Evolutionary conservation across 2,329 filamentous ascomycete species (phyloP), one percentile per base, ranked within the genome.

Genomic region (Xylaria sp.): DNA sequence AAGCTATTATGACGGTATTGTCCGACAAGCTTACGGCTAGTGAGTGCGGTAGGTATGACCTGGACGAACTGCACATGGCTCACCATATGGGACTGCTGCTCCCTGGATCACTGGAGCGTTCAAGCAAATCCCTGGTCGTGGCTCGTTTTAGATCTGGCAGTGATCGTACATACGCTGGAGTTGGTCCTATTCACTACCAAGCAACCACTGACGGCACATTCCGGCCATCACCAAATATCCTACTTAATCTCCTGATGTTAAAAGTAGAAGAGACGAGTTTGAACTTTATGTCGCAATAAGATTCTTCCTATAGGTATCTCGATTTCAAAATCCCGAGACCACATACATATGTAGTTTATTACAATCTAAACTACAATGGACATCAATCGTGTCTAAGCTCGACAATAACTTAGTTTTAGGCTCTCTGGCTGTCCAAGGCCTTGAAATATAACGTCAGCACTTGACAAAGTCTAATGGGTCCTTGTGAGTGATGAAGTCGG

Each of bases 171-270:
- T 57, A 32, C 46, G 5, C 43, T 32, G 43, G n/a, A 34, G 36
- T 28, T 10, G 43, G 46, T 52, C 25, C 50, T 57, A 65, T 56
- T 66, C 36, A 43, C 10, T 48, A 20, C 25, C 30, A 32, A 55
- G 46, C 39, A 46, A 45, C 58, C 52, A 53, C 30, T 58, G 55
- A 60, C 52, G 61, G 60, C 23, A 60, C 43, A 65, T 58, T 63
- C 68, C 63, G 61, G 46, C 45, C 58, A 70, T 65, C 34, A 25
- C 41, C 39, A 46, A n/a, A 43, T 43, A 34, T 34, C 36, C 45
- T 30, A 53, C 32, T 41, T 25, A 25, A 23, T 56, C 60, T 41
- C n/a, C 18, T 57, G 30, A 43, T 28, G 23, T 23, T 15, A 55
- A 25, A 34, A 45, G 57, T 7, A 28, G 32, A 63, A 9, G 36